A percentile compares a stretch with the other conserved stretches of the same genome.
These are phyloP conservation scores for Durotheca rogersii DNA, from an alignment of 495 filamentous ascomycete species.

Conservation along the genomic window DNA sequence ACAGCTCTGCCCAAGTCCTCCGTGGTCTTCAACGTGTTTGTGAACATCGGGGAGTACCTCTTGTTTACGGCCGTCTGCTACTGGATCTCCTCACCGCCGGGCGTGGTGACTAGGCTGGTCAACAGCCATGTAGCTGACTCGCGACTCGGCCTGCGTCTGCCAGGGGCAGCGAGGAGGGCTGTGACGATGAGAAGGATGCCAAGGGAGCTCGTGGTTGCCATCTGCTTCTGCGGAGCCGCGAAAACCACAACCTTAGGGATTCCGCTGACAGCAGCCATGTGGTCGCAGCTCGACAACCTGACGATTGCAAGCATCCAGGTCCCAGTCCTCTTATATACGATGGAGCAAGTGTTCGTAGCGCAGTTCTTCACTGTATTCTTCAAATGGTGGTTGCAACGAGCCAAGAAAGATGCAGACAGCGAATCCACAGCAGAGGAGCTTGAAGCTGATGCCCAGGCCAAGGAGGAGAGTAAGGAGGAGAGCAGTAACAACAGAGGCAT, in stretches of 20 bases:
- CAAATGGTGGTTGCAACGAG: conserved; percentile 46
- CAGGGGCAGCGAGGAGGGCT: conserved; percentile 16
- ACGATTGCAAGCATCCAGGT: conserved; percentile 54
- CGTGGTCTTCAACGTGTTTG: conserved; percentile 52
- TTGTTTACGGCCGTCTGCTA: conserved; percentile 53
- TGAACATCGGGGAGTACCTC: conserved; percentile 57
- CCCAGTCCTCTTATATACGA: conserved; percentile 56
- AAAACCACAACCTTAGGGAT: conserved; percentile 59
- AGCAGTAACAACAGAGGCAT: no score
- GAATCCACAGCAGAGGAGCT: conserved; percentile 1
- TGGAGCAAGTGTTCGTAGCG: conserved; percentile 57
- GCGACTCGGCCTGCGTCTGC: conserved; percentile 17
- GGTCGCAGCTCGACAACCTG: conserved; percentile 50
- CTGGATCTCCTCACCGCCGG: conserved; percentile 47
- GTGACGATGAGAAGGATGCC: conserved; percentile 43
- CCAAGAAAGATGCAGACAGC: conserved; percentile 28
- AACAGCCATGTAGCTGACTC: conserved; percentile 30
- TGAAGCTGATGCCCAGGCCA: background rate
- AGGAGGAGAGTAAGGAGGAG: background rate
- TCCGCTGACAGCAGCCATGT: conserved; percentile 56
- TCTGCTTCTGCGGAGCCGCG: conserved; percentile 59
- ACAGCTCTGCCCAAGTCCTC: conserved; percentile 48
- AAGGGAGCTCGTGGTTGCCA: conserved; percentile 52
- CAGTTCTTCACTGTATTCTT: conserved; percentile 57
- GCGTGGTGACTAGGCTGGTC: conserved; percentile 10